Evolutionary conservation across 2,329 filamentous ascomycete genomes (phyloP).

Genomic region (Annulohypoxylon truncatum): DNA sequence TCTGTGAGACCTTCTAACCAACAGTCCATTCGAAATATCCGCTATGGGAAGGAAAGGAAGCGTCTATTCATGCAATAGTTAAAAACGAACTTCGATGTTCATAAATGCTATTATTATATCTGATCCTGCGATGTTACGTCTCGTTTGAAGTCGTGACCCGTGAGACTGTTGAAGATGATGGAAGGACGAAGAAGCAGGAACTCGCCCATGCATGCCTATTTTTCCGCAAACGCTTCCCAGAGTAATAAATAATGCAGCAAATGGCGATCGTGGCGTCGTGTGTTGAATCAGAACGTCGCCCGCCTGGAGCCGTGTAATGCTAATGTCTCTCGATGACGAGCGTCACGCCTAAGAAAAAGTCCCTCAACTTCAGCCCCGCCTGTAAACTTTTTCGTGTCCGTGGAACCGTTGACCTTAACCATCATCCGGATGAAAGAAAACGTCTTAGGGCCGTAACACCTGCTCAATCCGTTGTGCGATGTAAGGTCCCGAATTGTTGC

Average conservation of each 20-base stretch:
- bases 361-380: constrained; percentile 15
- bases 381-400: neutral
- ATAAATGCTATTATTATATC: constrained; percentile 1
- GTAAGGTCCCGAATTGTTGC: neutral
- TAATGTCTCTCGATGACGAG: neutral
- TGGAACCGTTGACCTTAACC: constrained; percentile 6
- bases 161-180: neutral
- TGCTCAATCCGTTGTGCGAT: neutral
- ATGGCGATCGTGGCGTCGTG: constrained; percentile 15
- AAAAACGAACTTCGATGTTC: neutral
- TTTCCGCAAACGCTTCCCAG: neutral
- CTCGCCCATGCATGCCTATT: constrained; percentile 9
- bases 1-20: neutral
- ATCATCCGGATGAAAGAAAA: neutral
- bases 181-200: constrained; percentile 4
- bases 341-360: neutral
- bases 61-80: neutral
- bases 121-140: neutral
- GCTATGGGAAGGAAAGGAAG: neutral
- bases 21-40: neutral
- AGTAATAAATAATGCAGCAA: neutral
- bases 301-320: constrained; percentile 13
- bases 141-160: neutral
- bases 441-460: neutral
- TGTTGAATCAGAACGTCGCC: constrained; percentile 18